These are phyloP conservation scores for Suhomyces vadensis DNA, from an alignment of 805 yeast species.

Conservation along the genomic window DNA sequence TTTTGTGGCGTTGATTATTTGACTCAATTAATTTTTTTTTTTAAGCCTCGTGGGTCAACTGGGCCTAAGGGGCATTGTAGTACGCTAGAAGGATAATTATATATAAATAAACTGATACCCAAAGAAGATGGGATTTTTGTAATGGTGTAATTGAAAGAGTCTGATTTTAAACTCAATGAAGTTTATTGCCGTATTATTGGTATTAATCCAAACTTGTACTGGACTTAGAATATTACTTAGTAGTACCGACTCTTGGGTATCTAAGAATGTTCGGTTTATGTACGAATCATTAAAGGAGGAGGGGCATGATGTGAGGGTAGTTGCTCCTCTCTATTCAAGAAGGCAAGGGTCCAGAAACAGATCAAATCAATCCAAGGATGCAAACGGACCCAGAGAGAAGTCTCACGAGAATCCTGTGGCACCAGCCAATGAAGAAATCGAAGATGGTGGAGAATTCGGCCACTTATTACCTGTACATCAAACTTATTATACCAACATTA, in stretches of 20 bases:
- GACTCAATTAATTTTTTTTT: not conserved
- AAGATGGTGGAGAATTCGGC: conserved; percentile 37
- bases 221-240: conserved; percentile 24
- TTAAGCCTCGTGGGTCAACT: conserved; percentile 1
- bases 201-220: conserved; percentile 1
- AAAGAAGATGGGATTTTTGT: too few species aligned
- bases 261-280: conserved; percentile 32
- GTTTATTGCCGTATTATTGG: conserved; percentile 3
- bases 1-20: not conserved
- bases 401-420: conserved; percentile 2
- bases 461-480: conserved; percentile 35
- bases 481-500: conserved; percentile 23
- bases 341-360: conserved; percentile 2
- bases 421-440: conserved; percentile 5
- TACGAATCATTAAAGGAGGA: conserved; percentile 24
- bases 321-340: conserved; percentile 31
- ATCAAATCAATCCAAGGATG: not conserved
- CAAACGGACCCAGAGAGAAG: not conserved
- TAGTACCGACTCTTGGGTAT: conserved; percentile 40
- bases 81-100: not conserved
- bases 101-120: not conserved
- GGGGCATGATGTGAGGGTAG: conserved; percentile 33
- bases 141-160: too few species aligned
- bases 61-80: not conserved
- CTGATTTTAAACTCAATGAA: too few species aligned